A percentile compares a stretch with the other conserved stretches of the same genome.
Evolutionary conservation across 352 stramenopile genomes (phyloP).

Genomic region (Phytophthora idaei): DNA sequence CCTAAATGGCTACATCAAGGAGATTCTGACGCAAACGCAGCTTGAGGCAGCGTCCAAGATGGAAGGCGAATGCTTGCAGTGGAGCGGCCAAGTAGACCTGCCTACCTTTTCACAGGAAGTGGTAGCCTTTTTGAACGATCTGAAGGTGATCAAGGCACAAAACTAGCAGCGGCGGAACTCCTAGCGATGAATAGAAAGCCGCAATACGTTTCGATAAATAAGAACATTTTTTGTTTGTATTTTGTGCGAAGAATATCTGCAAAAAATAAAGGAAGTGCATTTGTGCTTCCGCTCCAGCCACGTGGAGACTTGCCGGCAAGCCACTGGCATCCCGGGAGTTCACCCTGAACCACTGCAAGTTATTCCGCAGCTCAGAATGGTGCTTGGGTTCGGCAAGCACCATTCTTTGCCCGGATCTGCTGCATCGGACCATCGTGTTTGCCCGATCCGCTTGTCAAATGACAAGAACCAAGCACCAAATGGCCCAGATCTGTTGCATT

Average conservation of each 20-base stretch:
- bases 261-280: too few relatives aligned
- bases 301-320: constrained; percentile 5
- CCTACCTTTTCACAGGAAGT: constrained; percentile 79
- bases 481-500: constrained; percentile 26
- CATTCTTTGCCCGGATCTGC: constrained; percentile 2
- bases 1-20: constrained; percentile 61
- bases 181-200: constrained; percentile 18
- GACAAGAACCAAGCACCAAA: not conserved
- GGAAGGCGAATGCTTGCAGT: constrained; percentile 68
- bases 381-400: not conserved
- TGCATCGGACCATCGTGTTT: constrained; percentile 11
- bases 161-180: constrained; percentile 27
- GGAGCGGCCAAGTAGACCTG: constrained; percentile 76
- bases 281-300: not conserved
- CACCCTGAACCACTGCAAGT: not conserved
- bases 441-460: not conserved
- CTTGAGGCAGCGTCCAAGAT: constrained; percentile 54
- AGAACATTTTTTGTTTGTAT: too few relatives aligned
- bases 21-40: constrained; percentile 63
- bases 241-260: too few relatives aligned
- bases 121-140: constrained; percentile 74
- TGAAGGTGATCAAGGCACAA: constrained; percentile 77
- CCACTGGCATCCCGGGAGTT: not conserved
- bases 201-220: not conserved
- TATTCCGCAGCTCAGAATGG: not conserved